Evolutionary conservation across 176 grass and related monocot species (phyloP).

Genomic region (Paspalum vaginatum): DNA sequence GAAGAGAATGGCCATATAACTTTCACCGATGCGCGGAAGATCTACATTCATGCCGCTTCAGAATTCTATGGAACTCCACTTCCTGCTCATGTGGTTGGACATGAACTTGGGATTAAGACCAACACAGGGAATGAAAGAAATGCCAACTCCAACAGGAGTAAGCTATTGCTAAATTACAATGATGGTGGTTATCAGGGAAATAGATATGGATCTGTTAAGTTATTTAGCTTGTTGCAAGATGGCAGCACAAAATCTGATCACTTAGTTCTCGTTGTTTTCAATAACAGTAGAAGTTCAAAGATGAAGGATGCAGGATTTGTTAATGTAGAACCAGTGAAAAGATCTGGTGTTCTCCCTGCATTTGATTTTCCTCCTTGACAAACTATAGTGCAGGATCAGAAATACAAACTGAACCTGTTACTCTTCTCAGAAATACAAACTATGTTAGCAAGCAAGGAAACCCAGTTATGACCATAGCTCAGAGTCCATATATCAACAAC

Average conservation of each 20-base stretch:
- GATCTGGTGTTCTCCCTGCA: constrained; percentile 22
- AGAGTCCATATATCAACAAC: constrained; percentile 16
- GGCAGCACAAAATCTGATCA: constrained; percentile 35
- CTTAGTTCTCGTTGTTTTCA: constrained; percentile 52
- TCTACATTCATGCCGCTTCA: constrained; percentile 44
- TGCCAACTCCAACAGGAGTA: constrained; percentile 34
- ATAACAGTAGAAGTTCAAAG: constrained; percentile 38
- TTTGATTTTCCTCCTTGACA: constrained; percentile 49
- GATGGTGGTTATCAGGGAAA: constrained; percentile 32
- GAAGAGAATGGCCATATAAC: constrained; percentile 38
- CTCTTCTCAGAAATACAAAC: constrained; percentile 24
- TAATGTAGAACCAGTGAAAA: constrained; percentile 37
- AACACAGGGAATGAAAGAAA: background rate
- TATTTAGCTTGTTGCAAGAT: constrained; percentile 35
- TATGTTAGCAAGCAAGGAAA: constrained; percentile 33
- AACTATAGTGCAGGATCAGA: constrained; percentile 24
- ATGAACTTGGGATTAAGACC: constrained; percentile 35
- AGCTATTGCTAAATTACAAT: constrained; percentile 28
- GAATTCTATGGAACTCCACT: constrained; percentile 39
- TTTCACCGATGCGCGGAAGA: constrained; percentile 30
- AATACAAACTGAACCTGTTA: background rate
- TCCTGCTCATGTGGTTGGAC: constrained; percentile 34
- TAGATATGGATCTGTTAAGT: constrained; percentile 17
- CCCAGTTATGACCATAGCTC: background rate
- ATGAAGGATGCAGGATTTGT: constrained; percentile 40